Evolutionary conservation across 345 rosid genomes (phyloP).

Genomic region (Heritiera fomes): DNA sequence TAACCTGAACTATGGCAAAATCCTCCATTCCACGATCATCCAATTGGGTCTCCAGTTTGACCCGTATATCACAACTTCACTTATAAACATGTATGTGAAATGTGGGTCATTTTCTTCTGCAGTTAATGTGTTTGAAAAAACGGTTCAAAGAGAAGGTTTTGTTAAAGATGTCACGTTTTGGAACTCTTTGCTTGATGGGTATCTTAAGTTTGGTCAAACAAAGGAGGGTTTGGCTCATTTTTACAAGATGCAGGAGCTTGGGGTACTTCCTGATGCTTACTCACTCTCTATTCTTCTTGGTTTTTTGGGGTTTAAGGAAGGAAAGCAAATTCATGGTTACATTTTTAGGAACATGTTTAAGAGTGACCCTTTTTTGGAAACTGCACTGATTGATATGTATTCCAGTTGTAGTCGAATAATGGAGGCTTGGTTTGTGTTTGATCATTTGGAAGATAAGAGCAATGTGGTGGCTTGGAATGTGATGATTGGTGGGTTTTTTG

Average conservation of each 20-base stretch:
- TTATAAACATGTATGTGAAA: conserved; percentile 58
- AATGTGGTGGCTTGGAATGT: conserved; percentile 80
- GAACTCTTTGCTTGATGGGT: conserved; percentile 72
- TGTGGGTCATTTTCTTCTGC: conserved; percentile 62
- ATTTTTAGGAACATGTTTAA: conserved; percentile 42
- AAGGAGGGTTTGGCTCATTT: conserved; percentile 51
- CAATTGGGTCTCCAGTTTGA: conserved; percentile 48
- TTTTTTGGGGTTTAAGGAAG: conserved; percentile 37
- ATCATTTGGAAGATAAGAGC: conserved; percentile 46
- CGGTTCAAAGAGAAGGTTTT: conserved; percentile 33
- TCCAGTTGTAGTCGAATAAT: conserved; percentile 38
- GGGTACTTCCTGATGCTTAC: conserved; percentile 67
- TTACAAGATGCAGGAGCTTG: conserved; percentile 51
- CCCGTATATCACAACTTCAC: conserved; percentile 61
- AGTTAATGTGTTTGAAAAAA: conserved; percentile 65
- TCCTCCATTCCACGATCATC: conserved; percentile 52
- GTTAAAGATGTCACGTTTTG: conserved; percentile 58
- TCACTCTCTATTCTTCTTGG: conserved; percentile 58
- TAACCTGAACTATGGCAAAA: conserved; percentile 48
- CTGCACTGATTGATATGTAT: conserved; percentile 63
- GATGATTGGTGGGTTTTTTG: conserved; percentile 62
- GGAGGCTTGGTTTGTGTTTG: conserved; percentile 55
- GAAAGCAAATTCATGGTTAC: conserved; percentile 67
- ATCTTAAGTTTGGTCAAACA: conserved; percentile 42
- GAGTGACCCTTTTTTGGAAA: conserved; percentile 57